Percentiles rank a stretch among this genome's conserved stretches.
Evolutionary conservation across 2,329 filamentous ascomycete genomes (phyloP).

Genomic region (Cladobotryum mycophilum): DNA sequence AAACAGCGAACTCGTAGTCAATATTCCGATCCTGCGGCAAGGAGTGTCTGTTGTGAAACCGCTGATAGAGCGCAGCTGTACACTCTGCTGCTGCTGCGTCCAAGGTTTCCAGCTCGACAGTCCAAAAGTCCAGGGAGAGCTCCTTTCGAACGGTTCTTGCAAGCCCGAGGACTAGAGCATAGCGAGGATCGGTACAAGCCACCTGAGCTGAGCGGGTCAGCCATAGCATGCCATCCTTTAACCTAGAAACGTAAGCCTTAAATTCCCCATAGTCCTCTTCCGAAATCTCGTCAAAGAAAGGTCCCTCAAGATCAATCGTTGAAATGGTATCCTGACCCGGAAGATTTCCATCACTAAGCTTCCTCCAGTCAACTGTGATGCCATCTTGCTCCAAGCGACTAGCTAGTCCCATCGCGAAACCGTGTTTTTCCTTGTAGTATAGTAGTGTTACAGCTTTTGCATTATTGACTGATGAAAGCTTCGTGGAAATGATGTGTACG

Average conservation of each 20-base stretch:
- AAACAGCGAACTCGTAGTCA: neutral
- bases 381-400: neutral
- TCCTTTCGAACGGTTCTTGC: conserved; percentile 3
- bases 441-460: neutral
- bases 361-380: conserved; percentile 4
- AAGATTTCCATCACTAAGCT: neutral
- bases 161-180: conserved; percentile 5
- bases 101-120: conserved; percentile 2
- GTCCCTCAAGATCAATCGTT: conserved; percentile 14
- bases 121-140: conserved; percentile 5
- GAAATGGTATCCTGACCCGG: conserved; percentile 8
- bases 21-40: neutral
- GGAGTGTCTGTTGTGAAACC: neutral
- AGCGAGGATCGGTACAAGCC: conserved; percentile 5
- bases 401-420: conserved; percentile 8
- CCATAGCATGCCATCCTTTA: conserved; percentile 9
- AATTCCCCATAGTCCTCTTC: neutral
- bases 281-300: conserved; percentile 13
- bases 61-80: neutral
- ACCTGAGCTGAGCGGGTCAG: conserved; percentile 8
- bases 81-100: neutral
- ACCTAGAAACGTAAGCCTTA: conserved; percentile 13
- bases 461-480: no score
- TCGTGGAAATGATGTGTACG: neutral
- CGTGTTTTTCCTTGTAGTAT: conserved; percentile 7